Percentiles rank a stretch among this genome's conserved stretches.
Conservation (phyloP, 2,329 filamentous ascomycete species). For the Onygenales sp. region DNA sequence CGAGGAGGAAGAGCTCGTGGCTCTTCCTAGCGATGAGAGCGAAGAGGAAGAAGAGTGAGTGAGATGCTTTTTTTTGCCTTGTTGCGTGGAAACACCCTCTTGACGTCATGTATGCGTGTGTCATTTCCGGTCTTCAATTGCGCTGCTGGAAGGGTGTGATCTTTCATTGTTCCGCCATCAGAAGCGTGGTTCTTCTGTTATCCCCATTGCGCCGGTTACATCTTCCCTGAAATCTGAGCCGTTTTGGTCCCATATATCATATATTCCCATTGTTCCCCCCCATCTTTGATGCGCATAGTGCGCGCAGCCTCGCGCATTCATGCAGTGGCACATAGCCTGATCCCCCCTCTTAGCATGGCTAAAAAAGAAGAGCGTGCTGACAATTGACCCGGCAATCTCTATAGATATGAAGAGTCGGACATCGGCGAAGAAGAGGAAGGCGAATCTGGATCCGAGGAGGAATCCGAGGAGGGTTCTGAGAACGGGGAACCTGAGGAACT, state of each 20-base stretch:
- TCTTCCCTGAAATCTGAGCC: background rate
- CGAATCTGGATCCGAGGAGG: conserved; percentile 12
- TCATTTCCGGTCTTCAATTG: background rate
- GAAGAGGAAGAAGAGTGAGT: conserved; percentile 39
- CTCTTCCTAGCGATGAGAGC: conserved; percentile 40
- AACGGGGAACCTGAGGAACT: conserved; percentile 7
- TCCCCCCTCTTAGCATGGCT: background rate
- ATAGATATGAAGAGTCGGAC: conserved; percentile 25
- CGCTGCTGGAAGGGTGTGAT: background rate
- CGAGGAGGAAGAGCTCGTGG: conserved; percentile 38
- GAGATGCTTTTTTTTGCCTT: background rate
- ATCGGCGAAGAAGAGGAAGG: conserved; percentile 16
- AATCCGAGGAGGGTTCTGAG: conserved; percentile 14
- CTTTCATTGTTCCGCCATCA: background rate
- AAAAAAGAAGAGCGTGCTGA: background rate
- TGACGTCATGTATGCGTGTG: conserved; percentile 1
- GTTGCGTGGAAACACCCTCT: background rate
- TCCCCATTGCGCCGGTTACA: background rate
- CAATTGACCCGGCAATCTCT: background rate
- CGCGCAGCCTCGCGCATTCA: background rate
- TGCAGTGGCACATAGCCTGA: background rate
- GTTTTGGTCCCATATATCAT: background rate
- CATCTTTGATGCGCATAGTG: background rate
- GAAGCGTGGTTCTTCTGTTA: background rate
- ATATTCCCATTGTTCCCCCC: background rate